Conservation (phyloP, 1,284 basidiomycete species). For the Ustilago hordei region DNA sequence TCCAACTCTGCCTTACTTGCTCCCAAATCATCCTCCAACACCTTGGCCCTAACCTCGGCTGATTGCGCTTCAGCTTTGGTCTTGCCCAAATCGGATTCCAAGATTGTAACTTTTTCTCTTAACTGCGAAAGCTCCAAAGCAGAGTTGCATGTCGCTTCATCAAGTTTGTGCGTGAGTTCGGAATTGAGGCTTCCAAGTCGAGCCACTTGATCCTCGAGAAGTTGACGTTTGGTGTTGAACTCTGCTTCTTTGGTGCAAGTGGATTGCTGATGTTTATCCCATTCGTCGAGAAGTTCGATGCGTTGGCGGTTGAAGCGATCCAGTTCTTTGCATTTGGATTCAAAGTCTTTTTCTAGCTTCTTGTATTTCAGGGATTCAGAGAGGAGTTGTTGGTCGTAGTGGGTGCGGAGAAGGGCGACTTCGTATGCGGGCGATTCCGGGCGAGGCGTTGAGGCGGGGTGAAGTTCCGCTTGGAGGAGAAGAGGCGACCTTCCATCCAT, state of each 20-base stretch:
- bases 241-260: slow-evolving; percentile 37
- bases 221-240: slow-evolving; percentile 30
- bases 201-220: slow-evolving; percentile 47
- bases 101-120: slow-evolving; percentile 13
- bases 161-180: slow-evolving; percentile 32
- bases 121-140: slow-evolving; percentile 18
- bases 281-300: slow-evolving; percentile 60
- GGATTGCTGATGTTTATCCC: slow-evolving; percentile 57
- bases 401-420: slow-evolving; percentile 49
- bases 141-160: slow-evolving; percentile 26
- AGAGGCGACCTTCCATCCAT: slow-evolving; percentile 46
- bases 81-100: slow-evolving; percentile 41
- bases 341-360: slow-evolving; percentile 54
- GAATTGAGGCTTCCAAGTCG: slow-evolving; percentile 38
- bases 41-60: slow-evolving; percentile 16
- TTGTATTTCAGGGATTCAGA: slow-evolving; percentile 54
- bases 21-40: slow-evolving; percentile 30
- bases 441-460: slow-evolving; percentile 30
- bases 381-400: slow-evolving; percentile 60
- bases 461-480: slow-evolving; percentile 30
- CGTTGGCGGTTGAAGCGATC: slow-evolving; percentile 60
- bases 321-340: slow-evolving; percentile 57
- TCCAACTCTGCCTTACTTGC: slow-evolving; percentile 42
- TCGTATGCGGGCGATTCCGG: slow-evolving; percentile 51
- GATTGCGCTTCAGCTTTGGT: slow-evolving; percentile 31